Evolutionary conservation across 2,329 filamentous ascomycete genomes (phyloP).

Genomic region (Blastomyces emzantsi): DNA sequence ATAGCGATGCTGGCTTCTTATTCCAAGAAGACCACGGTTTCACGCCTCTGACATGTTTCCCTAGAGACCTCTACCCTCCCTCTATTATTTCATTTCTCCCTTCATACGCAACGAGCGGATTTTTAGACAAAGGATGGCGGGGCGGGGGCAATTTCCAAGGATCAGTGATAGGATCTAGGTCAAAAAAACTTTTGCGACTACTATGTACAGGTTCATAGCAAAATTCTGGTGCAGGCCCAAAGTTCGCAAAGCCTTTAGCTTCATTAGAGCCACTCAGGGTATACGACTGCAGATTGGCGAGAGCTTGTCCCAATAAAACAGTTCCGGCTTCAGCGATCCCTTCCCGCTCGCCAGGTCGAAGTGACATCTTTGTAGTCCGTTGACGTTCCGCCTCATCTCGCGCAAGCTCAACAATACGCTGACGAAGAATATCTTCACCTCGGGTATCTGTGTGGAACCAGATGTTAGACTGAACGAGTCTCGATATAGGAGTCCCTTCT

Average conservation of each 20-base stretch:
- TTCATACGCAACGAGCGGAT: neutral
- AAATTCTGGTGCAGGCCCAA: slow-evolving; percentile 11
- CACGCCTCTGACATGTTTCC: neutral
- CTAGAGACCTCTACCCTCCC: neutral
- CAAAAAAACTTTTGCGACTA: slow-evolving; percentile 11
- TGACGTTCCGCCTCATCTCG: slow-evolving; percentile 8
- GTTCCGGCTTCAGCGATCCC: slow-evolving; percentile 11
- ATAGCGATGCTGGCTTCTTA: neutral
- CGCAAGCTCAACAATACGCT: slow-evolving; percentile 11
- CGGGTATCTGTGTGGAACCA: slow-evolving; percentile 14
- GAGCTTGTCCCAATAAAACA: slow-evolving; percentile 10
- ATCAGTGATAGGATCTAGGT: slow-evolving; percentile 8
- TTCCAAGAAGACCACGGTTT: neutral
- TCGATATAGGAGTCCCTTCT: neutral
- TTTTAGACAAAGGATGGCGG: neutral
- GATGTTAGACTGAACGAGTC: slow-evolving; percentile 12
- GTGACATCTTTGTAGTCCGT: neutral
- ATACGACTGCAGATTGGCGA: slow-evolving; percentile 16
- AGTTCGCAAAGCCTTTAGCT: slow-evolving; percentile 14
- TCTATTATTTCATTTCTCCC: neutral
- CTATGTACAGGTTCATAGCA: slow-evolving; percentile 10
- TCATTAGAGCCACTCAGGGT: slow-evolving; percentile 8
- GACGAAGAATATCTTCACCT: slow-evolving; percentile 9
- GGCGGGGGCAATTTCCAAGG: slow-evolving; percentile 6
- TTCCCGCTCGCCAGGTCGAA: slow-evolving; percentile 1